Evolutionary conservation across 2,329 filamentous ascomycete species (phyloP).

Genomic region (Hypoxylon sp.): DNA sequence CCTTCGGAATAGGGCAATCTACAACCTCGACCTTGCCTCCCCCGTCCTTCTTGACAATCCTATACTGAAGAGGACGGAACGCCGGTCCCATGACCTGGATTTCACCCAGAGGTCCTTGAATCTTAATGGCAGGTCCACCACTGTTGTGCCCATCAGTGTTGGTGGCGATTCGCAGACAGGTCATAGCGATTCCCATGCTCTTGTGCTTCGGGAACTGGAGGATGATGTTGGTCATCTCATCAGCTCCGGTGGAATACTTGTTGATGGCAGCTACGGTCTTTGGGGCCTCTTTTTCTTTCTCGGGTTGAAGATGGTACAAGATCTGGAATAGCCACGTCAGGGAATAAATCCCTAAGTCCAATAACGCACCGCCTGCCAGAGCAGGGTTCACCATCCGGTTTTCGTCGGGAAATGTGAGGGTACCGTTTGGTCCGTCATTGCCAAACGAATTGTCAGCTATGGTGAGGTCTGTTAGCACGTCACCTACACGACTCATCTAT

Average conservation of each 20-base stretch:
- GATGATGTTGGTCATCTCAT: constrained; percentile 84
- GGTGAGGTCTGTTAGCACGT: constrained; percentile 1
- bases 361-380: constrained; percentile 84
- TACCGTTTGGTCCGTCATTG: constrained; percentile 69
- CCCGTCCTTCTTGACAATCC: constrained; percentile 69
- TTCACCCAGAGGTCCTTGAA: constrained; percentile 85
- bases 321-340: constrained; percentile 93
- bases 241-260: constrained; percentile 81
- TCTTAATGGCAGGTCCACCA: constrained; percentile 78
- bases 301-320: constrained; percentile 83
- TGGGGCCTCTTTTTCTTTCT: constrained; percentile 77
- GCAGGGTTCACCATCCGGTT: constrained; percentile 87
- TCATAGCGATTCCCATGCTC: constrained; percentile 80
- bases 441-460: constrained; percentile 74
- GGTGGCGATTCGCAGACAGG: constrained; percentile 72
- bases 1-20: constrained; percentile 68
- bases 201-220: constrained; percentile 79
- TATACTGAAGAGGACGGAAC: constrained; percentile 77
- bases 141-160: constrained; percentile 73
- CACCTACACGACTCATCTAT: background rate
- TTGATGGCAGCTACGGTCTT: constrained; percentile 77
- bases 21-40: constrained; percentile 66
- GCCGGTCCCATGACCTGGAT: constrained; percentile 83
- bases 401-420: constrained; percentile 70
- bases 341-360: constrained; percentile 91